phyloP scores from a whole-genome alignment of 805 yeast genomes.

The Nakazawaea holstii region DNA sequence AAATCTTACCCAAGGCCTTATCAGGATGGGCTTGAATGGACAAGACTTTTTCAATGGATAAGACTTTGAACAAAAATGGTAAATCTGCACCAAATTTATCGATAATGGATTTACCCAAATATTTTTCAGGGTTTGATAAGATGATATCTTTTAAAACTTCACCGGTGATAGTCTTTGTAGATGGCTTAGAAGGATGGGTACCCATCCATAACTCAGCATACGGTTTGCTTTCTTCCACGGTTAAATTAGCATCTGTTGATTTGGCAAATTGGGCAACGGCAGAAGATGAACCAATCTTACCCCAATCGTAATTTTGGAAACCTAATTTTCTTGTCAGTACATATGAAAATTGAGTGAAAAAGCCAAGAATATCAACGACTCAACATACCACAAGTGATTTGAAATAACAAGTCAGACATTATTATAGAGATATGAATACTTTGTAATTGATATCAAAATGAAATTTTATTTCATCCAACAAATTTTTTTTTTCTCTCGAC shows the following conservation, averaged over 20 bases:
- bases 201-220: constrained; percentile 99
- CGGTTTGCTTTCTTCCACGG: constrained; percentile 70
- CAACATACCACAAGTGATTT: constrained; percentile 27
- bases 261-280: constrained; percentile 88
- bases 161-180: constrained; percentile 50
- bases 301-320: constrained; percentile 36
- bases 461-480: too few species aligned
- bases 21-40: constrained; percentile 98
- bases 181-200: constrained; percentile 90
- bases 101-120: constrained; percentile 56
- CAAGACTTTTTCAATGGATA: constrained; percentile 87
- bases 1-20: constrained; percentile 68
- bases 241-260: constrained; percentile 55
- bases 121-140: constrained; percentile 47
- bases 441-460: neutral
- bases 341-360: neutral
- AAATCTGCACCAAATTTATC: constrained; percentile 70
- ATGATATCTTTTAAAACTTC: constrained; percentile 65
- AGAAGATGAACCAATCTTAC: constrained; percentile 73
- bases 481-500: neutral
- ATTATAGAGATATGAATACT: neutral
- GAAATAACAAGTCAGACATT: constrained; percentile 24
- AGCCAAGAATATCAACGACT: neutral
- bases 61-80: constrained; percentile 91
- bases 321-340: constrained; percentile 14